Evolutionary conservation across 2,329 filamentous ascomycete genomes (phyloP).

Genomic region (Trichoderma sp.): DNA sequence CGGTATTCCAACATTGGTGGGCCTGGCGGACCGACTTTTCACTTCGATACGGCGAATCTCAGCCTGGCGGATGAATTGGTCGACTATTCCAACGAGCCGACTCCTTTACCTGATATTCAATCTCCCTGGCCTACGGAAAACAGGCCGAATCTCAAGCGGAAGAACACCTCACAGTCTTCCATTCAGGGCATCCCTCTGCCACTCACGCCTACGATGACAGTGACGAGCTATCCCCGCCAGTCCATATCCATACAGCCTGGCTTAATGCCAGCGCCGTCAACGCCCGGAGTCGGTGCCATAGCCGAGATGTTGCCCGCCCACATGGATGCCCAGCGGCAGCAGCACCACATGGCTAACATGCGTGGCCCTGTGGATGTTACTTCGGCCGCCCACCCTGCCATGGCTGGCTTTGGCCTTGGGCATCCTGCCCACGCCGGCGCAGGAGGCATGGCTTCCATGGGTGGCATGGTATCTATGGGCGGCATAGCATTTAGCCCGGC

Average conservation of each 20-base stretch:
- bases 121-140: slow-evolving; percentile 36
- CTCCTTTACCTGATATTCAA: slow-evolving; percentile 48
- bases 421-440: neutral
- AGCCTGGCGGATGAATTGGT: slow-evolving; percentile 64
- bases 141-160: slow-evolving; percentile 47
- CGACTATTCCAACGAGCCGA: slow-evolving; percentile 58
- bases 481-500: slow-evolving; percentile 22
- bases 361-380: slow-evolving; percentile 25
- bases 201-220: slow-evolving; percentile 28
- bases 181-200: slow-evolving; percentile 31
- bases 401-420: slow-evolving; percentile 7
- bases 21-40: slow-evolving; percentile 56
- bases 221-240: slow-evolving; percentile 36
- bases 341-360: slow-evolving; percentile 32
- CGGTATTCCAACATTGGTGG: slow-evolving; percentile 62
- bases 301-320: slow-evolving; percentile 38
- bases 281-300: slow-evolving; percentile 39
- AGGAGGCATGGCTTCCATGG: slow-evolving; percentile 8
- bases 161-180: slow-evolving; percentile 41
- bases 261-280: slow-evolving; percentile 36
- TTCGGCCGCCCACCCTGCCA: neutral
- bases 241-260: slow-evolving; percentile 36
- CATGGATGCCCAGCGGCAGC: slow-evolving; percentile 32
- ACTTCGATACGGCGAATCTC: slow-evolving; percentile 72
- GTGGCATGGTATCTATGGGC: slow-evolving; percentile 9